A percentile compares a stretch with the other conserved stretches of the same genome.
phyloP scores from a whole-genome alignment of 768 basidiomycete genomes.

The Suillus subaureus region DNA sequence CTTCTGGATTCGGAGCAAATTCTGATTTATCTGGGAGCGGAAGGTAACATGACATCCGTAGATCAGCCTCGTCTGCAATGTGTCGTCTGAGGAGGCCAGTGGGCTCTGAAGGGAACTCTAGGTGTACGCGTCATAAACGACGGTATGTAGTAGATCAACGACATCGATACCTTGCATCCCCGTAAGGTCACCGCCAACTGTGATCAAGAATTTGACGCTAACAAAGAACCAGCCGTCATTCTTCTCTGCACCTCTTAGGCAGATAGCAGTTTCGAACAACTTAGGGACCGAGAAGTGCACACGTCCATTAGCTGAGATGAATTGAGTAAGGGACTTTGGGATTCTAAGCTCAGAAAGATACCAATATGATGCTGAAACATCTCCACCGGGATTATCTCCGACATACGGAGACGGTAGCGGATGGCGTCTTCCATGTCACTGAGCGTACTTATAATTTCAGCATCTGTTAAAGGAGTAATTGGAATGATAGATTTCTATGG shows the following conservation, averaged over 20 bases:
- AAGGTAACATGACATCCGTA: conserved; percentile 65
- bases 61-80: conserved; percentile 74
- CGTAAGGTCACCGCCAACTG: conserved; percentile 71
- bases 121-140: conserved; percentile 6
- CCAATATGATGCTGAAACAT: conserved; percentile 74
- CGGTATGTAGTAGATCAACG: not conserved
- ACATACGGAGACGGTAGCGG: conserved; percentile 75
- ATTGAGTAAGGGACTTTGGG: conserved; percentile 18
- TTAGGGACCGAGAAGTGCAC: conserved; percentile 74
- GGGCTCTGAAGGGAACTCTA: conserved; percentile 77
- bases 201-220: conserved; percentile 72
- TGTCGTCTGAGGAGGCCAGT: conserved; percentile 61
- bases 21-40: conserved; percentile 45
- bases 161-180: conserved; percentile 60
- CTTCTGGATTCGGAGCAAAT: conserved; percentile 42
- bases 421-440: conserved; percentile 76
- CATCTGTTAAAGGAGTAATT: conserved; percentile 64
- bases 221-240: conserved; percentile 88
- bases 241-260: conserved; percentile 66
- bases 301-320: conserved; percentile 67
- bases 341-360: conserved; percentile 34
- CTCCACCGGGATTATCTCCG: conserved; percentile 80
- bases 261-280: conserved; percentile 75
- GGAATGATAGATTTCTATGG: conserved; percentile 71
- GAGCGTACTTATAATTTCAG: conserved; percentile 65